A percentile compares a stretch with the other conserved stretches of the same genome.
phyloP scores from a whole-genome alignment of 2,329 filamentous ascomycete species.

The Fusarium dimerum region DNA sequence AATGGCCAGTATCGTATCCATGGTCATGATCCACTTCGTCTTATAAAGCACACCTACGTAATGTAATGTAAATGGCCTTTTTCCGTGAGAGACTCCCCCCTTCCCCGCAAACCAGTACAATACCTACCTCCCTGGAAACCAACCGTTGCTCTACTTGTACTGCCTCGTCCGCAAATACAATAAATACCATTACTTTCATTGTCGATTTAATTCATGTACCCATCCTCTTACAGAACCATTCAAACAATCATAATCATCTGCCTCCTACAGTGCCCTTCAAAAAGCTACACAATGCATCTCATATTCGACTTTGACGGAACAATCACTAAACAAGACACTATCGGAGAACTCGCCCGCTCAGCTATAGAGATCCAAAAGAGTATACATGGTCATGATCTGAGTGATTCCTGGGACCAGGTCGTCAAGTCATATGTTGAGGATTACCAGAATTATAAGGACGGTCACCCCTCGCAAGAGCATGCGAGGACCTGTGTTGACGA shows the following conservation, averaged over 20 bases:
- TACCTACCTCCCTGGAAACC: background rate
- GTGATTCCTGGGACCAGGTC: constrained; percentile 45
- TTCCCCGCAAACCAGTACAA: constrained; percentile 22
- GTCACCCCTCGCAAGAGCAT: constrained; percentile 34
- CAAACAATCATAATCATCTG: background rate
- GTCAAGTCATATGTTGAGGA: constrained; percentile 49
- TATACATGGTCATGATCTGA: constrained; percentile 34
- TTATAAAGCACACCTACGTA: constrained; percentile 18
- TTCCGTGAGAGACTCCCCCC: background rate
- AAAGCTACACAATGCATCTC: constrained; percentile 39
- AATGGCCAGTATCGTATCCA: no score
- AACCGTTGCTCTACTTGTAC: background rate
- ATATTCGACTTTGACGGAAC: constrained; percentile 63
- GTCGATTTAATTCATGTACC: background rate
- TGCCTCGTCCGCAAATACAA: no score
- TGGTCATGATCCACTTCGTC: constrained; percentile 18
- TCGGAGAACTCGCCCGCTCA: constrained; percentile 46
- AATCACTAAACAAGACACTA: constrained; percentile 56
- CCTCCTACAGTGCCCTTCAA: background rate
- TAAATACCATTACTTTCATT: background rate
- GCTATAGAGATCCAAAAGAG: constrained; percentile 40
- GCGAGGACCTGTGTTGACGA: constrained; percentile 37
- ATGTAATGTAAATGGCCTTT: no score
- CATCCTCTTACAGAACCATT: constrained; percentile 1
- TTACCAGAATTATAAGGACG: constrained; percentile 37